Conservation (phyloP, 331 rosid species). For the Malus hybrid region DNA sequence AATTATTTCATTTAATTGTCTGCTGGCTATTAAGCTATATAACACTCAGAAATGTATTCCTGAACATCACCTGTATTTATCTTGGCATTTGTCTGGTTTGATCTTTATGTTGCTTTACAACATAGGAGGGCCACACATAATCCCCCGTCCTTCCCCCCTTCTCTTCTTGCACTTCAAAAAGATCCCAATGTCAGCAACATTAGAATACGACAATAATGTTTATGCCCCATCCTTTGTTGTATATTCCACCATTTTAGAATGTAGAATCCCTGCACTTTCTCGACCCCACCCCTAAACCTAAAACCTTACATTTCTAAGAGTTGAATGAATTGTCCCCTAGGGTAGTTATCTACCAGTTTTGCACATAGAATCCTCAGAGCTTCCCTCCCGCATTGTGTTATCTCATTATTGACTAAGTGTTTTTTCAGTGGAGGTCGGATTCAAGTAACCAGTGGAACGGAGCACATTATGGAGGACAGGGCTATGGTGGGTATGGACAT, state of each 20-base stretch:
- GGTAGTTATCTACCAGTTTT: background rate
- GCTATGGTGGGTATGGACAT: constrained; percentile 56
- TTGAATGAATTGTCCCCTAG: background rate
- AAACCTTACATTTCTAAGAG: background rate
- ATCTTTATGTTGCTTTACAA: background rate
- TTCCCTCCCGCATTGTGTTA: background rate
- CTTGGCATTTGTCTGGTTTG: background rate
- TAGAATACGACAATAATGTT: too few species aligned
- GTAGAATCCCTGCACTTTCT: background rate
- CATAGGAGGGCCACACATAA: background rate
- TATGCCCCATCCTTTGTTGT: background rate
- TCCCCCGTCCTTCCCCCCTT: background rate
- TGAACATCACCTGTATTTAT: background rate
- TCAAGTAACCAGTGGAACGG: constrained; percentile 65
- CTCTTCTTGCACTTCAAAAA: background rate
- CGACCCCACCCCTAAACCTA: background rate
- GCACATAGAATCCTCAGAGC: background rate
- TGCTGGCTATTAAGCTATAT: background rate
- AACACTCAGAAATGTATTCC: background rate
- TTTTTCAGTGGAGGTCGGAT: constrained; percentile 78
- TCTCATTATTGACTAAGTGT: constrained; percentile 2
- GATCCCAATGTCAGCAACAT: background rate
- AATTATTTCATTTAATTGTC: background rate
- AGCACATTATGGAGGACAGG: constrained; percentile 53
- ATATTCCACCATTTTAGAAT: background rate